These are phyloP conservation scores for Globisporangium polare DNA, from an alignment of 352 stramenopile genomes.

Conservation along the genomic window DNA sequence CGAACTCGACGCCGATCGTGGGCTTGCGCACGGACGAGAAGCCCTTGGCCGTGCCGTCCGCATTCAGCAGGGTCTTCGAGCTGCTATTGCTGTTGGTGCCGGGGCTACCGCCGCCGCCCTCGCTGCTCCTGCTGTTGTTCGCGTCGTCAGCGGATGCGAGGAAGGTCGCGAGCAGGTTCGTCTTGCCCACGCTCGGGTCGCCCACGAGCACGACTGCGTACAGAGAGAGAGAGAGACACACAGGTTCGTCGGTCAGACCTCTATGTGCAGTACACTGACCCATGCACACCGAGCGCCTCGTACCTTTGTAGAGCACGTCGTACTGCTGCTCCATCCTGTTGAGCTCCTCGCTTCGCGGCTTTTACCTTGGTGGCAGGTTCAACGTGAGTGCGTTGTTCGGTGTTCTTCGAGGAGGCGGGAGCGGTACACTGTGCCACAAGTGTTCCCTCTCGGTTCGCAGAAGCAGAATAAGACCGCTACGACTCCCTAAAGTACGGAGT, in stretches of 20 bases:
- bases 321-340: slow-evolving; percentile 56
- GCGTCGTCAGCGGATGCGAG: slow-evolving; percentile 35
- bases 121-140: background rate
- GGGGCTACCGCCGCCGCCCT: background rate
- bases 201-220: slow-evolving; percentile 68
- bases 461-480: background rate
- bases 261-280: background rate
- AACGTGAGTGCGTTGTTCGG: background rate
- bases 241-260: background rate
- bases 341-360: background rate
- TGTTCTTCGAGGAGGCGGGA: background rate
- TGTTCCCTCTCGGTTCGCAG: background rate
- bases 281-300: slow-evolving; percentile 23
- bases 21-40: slow-evolving; percentile 62
- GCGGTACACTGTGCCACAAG: background rate
- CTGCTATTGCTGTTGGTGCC: background rate
- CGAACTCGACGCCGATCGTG: slow-evolving; percentile 82
- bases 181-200: slow-evolving; percentile 89
- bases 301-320: slow-evolving; percentile 81
- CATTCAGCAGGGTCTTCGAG: slow-evolving; percentile 16
- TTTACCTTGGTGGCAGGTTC: slow-evolving; percentile 7
- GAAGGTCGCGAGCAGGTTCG: slow-evolving; percentile 84
- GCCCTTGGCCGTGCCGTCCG: slow-evolving; percentile 31
- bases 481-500: background rate
- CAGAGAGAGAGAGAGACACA: background rate